Conservation (phyloP, 2,329 filamentous ascomycete genomes). For the Macrophomina tecta region DNA sequence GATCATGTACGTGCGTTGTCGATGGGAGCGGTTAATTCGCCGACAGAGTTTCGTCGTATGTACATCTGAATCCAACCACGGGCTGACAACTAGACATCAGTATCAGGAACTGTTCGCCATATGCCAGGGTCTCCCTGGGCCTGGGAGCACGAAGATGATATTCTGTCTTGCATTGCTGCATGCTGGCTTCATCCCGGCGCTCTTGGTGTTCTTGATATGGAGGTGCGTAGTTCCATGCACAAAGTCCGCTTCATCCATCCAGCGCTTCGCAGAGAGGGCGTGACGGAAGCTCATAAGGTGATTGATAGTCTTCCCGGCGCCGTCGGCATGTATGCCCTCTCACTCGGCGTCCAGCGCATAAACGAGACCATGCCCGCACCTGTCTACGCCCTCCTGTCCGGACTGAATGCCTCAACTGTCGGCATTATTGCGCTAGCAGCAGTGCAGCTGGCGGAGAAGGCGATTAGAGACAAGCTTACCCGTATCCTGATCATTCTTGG, state of each 20-base stretch:
- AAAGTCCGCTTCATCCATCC: not conserved
- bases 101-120: not conserved
- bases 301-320: not conserved
- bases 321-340: not conserved
- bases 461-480: not conserved
- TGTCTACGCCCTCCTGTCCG: slow-evolving; percentile 56
- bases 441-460: slow-evolving; percentile 47
- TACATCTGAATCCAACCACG: not conserved
- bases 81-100: not conserved
- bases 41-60: too few relatives aligned
- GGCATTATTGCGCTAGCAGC: slow-evolving; percentile 75
- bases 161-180: not conserved
- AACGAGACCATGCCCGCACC: not conserved
- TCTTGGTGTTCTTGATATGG: not conserved
- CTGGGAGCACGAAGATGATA: not conserved
- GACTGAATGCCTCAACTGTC: slow-evolving; percentile 74
- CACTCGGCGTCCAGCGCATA: not conserved
- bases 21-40: too few relatives aligned
- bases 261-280: too few relatives aligned
- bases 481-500: not conserved
- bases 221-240: not conserved
- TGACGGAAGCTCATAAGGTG: too few relatives aligned
- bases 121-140: not conserved
- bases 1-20: too few relatives aligned
- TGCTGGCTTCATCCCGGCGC: not conserved